Evolutionary conservation across 257 asterid genomes (phyloP).

Genomic region (Paraleonurus japonicus): DNA sequence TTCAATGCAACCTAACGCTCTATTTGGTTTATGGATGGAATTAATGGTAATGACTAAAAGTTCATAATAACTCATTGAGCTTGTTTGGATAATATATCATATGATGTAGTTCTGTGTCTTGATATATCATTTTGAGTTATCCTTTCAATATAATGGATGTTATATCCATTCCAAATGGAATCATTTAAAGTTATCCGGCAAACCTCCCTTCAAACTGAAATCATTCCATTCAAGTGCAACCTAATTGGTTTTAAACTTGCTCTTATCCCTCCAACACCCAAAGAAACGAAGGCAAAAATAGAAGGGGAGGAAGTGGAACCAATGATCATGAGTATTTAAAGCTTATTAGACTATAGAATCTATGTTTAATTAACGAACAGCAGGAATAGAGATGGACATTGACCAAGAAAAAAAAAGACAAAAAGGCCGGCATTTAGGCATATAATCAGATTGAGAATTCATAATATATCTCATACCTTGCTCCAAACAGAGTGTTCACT

Average conservation of each 20-base stretch:
- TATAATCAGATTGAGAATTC: not conserved
- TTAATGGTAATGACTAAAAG: not conserved
- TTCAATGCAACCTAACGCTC: not conserved
- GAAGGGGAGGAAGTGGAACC: not conserved
- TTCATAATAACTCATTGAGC: slow-evolving; percentile 1
- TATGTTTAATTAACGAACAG: not conserved
- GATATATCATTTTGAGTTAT: not conserved
- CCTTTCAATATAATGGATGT: not conserved
- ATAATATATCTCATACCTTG: slow-evolving; percentile 51
- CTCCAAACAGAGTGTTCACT: slow-evolving; percentile 78
- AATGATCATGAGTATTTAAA: slow-evolving; percentile 3
- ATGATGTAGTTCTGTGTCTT: not conserved
- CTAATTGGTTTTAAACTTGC: not conserved
- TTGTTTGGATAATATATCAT: not conserved
- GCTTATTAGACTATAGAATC: slow-evolving; percentile 5
- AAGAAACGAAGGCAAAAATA: not conserved
- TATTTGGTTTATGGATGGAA: not conserved
- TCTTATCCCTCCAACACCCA: not conserved
- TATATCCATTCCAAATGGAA: not conserved
- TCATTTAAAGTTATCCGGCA: not conserved
- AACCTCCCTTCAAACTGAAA: not conserved
- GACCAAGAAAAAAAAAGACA: slow-evolving; percentile 7
- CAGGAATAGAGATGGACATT: not conserved
- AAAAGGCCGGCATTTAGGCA: not conserved
- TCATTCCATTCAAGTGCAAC: not conserved